phyloP scores from a whole-genome alignment of 2,329 filamentous ascomycete genomes.

The Monosporascus sp. region DNA sequence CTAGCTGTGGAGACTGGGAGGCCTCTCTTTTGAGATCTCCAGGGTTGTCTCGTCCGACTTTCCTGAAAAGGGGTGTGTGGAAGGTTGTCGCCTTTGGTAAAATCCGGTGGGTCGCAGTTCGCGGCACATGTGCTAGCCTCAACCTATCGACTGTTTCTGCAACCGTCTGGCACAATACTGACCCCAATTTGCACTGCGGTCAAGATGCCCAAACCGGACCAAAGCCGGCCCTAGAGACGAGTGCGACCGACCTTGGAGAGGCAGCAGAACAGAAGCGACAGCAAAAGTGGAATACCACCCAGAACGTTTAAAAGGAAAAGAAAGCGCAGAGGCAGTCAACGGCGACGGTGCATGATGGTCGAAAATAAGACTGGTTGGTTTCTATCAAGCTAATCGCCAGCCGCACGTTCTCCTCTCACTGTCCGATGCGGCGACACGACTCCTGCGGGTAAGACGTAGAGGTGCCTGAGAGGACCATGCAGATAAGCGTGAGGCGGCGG shows the following conservation, averaged over 20 bases:
- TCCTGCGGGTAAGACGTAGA: neutral
- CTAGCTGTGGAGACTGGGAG: constrained; percentile 10
- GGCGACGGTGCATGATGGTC: no score
- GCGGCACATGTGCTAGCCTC: neutral
- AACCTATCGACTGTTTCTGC: neutral
- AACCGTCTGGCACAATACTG: neutral
- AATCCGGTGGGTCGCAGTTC: neutral
- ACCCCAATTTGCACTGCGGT: neutral
- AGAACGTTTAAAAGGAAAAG: no score
- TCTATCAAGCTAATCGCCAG: no score
- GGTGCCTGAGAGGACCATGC: neutral
- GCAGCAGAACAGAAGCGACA: neutral
- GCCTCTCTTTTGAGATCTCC: constrained; percentile 9
- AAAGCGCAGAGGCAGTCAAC: no score
- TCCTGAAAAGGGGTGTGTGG: constrained; percentile 12
- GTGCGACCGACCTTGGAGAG: neutral
- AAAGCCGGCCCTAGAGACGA: neutral
- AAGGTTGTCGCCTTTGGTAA: neutral
- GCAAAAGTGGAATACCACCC: neutral
- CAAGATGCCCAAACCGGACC: neutral
- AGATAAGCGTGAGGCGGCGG: neutral
- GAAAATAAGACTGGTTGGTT: no score
- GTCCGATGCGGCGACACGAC: neutral
- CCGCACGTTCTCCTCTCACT: neutral
- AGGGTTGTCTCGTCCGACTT: constrained; percentile 8